Conservation (phyloP, 371 early-diverging fungal species). For the Capillidium rhysosporum region DNA sequence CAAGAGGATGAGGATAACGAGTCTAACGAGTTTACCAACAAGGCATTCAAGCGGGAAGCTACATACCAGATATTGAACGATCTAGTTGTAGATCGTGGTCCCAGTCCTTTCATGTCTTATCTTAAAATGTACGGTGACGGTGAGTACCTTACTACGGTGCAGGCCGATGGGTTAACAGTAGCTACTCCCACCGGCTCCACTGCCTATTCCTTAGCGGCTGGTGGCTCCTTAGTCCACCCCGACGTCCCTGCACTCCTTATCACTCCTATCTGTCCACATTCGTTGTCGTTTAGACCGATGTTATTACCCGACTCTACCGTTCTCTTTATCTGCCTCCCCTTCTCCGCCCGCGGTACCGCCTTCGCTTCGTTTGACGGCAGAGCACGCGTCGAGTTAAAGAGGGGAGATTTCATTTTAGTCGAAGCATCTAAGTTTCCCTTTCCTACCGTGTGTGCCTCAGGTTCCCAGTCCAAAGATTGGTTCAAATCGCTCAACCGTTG, state of each 20-base stretch:
- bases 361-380: conserved; percentile 83
- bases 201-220: conserved; percentile 82
- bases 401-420: conserved; percentile 79
- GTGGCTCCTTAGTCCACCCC: conserved; percentile 87
- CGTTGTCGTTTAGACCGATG: conserved; percentile 85
- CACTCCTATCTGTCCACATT: conserved; percentile 90
- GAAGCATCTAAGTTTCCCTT: conserved; percentile 66
- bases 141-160: conserved; percentile 56
- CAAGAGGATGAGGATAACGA: not conserved
- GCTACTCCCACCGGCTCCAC: conserved; percentile 92
- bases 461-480: conserved; percentile 61
- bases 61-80: conserved; percentile 51
- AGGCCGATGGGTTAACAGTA: conserved; percentile 79
- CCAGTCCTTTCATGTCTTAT: conserved; percentile 65
- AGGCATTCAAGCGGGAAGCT: conserved; percentile 9
- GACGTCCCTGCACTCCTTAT: conserved; percentile 74
- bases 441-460: conserved; percentile 63
- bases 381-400: conserved; percentile 55
- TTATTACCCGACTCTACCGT: conserved; percentile 72
- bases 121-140: conserved; percentile 82
- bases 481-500: conserved; percentile 54
- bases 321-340: conserved; percentile 49
- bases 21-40: conserved; percentile 1
- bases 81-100: conserved; percentile 69
- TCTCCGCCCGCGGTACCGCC: conserved; percentile 40